Conservation (phyloP, 306 rosid species). For the Psophocarpus tetragonolobus region DNA sequence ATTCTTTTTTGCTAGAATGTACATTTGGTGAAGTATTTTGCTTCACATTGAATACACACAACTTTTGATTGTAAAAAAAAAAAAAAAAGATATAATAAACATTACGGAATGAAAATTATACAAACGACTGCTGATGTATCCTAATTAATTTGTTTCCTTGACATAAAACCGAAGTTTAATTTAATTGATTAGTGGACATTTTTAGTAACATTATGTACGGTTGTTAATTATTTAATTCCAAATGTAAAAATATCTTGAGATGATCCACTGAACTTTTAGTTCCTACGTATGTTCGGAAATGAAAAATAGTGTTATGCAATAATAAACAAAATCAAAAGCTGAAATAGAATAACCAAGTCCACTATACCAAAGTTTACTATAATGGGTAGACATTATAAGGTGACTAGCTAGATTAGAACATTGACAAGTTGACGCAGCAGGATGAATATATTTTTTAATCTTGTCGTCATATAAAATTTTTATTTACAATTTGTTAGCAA, state of each 20-base stretch:
- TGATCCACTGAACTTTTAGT: neutral
- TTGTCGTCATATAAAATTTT: constrained; percentile 14
- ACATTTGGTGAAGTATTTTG: too few relatives aligned
- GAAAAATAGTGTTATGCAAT: neutral
- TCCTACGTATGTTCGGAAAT: neutral
- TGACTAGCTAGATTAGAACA: neutral
- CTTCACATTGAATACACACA: too few relatives aligned
- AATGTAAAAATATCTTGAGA: constrained; percentile 15
- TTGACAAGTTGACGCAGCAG: constrained; percentile 3
- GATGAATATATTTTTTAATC: neutral
- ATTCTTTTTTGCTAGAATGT: too few relatives aligned
- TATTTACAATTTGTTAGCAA: constrained; percentile 18
- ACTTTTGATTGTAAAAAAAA: too few relatives aligned
- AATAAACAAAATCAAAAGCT: neutral
- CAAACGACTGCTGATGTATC: neutral
- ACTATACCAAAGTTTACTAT: constrained; percentile 14
- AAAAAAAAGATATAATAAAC: neutral
- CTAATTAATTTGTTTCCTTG: neutral
- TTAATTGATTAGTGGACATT: neutral
- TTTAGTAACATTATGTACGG: neutral
- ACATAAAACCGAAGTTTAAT: neutral
- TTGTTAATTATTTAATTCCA: neutral
- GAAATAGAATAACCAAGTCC: neutral
- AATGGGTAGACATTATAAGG: constrained; percentile 32
- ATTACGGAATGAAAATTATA: neutral